Evolutionary conservation across 768 basidiomycete species (phyloP).

Genomic region (Rhizopogon vulgaris): DNA sequence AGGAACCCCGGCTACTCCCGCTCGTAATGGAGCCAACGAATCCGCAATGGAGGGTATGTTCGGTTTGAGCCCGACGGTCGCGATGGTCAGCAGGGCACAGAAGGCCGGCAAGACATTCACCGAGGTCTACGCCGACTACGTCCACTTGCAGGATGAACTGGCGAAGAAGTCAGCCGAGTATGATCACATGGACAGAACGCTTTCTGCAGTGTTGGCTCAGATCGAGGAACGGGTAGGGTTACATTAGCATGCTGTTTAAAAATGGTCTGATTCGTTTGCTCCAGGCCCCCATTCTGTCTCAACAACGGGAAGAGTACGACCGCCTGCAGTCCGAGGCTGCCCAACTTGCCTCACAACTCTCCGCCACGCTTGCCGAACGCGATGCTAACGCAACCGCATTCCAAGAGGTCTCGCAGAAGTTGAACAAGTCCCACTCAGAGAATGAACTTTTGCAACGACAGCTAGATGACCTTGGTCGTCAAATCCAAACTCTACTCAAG

Average conservation of each 20-base stretch:
- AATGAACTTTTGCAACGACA: constrained; percentile 68
- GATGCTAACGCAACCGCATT: constrained; percentile 54
- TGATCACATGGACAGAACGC: constrained; percentile 75
- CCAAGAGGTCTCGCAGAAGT: constrained; percentile 58
- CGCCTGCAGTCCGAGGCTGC: constrained; percentile 74
- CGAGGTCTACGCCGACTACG: constrained; percentile 88
- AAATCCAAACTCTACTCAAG: constrained; percentile 74
- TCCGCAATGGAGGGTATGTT: constrained; percentile 49
- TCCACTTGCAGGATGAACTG: constrained; percentile 78
- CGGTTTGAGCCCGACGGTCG: constrained; percentile 81
- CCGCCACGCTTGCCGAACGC: constrained; percentile 68
- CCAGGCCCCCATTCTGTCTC: constrained; percentile 84
- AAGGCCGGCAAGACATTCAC: constrained; percentile 87
- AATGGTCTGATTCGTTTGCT: background rate
- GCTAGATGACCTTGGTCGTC: constrained; percentile 75
- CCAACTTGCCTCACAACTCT: constrained; percentile 75
- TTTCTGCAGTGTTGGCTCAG: constrained; percentile 77
- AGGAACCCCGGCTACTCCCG: constrained; percentile 37
- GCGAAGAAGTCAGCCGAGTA: constrained; percentile 76
- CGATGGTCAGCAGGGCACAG: constrained; percentile 77
- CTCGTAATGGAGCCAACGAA: constrained; percentile 32
- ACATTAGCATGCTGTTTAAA: background rate
- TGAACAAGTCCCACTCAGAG: constrained; percentile 51
- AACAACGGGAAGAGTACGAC: constrained; percentile 87
- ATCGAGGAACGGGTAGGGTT: constrained; percentile 76